Conservation (phyloP, 2,329 filamentous ascomycete species). For the Colletotrichum caudatum region DNA sequence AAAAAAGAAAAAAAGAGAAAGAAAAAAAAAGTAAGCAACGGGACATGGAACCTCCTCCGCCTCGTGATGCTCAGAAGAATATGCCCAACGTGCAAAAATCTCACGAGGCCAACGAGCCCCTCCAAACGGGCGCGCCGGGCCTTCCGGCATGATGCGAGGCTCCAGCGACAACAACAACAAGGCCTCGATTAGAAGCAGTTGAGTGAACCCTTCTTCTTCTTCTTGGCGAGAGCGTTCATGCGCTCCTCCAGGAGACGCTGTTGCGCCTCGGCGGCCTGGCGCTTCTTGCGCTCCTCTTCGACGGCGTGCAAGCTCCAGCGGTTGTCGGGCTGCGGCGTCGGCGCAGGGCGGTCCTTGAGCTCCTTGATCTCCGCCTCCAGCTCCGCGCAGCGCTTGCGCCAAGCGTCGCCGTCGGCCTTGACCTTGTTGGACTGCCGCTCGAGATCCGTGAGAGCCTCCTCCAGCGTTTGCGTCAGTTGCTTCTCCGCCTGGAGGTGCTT, state of each 20-base stretch:
- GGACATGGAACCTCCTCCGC: not conserved
- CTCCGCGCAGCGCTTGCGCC: conserved; percentile 85
- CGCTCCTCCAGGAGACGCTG: conserved; percentile 91
- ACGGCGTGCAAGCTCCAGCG: conserved; percentile 86
- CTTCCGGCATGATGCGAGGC: conserved; percentile 12
- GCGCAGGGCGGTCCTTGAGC: conserved; percentile 63
- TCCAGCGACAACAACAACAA: conserved; percentile 42
- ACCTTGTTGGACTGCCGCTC: conserved; percentile 93
- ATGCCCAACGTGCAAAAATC: not conserved
- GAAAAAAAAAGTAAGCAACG: not conserved
- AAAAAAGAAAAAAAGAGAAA: not conserved
- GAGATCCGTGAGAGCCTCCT: conserved; percentile 94
- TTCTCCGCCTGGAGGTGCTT: conserved; percentile 97
- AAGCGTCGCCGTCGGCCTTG: conserved; percentile 89
- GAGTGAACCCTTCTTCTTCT: conserved; percentile 94
- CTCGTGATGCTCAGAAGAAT: conserved; percentile 11
- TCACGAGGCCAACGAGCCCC: conserved; percentile 45
- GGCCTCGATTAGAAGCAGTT: conserved; percentile 86
- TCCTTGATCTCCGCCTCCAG: conserved; percentile 80
- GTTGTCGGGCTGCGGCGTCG: conserved; percentile 64
- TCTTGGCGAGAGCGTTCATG: conserved; percentile 91
- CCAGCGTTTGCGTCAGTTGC: conserved; percentile 92
- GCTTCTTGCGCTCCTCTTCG: conserved; percentile 95
- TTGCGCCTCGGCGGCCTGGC: conserved; percentile 89
- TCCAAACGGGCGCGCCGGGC: conserved; percentile 31